Conservation (phyloP, 805 yeast species). For the Metschnikowia matae region DNA sequence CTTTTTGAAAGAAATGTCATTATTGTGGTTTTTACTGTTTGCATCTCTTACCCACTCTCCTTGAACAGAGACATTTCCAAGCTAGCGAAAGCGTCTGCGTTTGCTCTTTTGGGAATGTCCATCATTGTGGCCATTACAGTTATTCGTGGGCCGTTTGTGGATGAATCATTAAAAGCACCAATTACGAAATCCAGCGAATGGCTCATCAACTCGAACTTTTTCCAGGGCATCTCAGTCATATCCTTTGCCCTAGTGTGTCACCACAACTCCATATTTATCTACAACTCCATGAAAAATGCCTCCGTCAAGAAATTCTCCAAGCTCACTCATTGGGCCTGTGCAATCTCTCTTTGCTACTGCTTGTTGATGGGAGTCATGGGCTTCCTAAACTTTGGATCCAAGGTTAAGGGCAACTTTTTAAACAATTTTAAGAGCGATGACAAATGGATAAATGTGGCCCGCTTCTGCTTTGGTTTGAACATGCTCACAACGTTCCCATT, state of each 20-base stretch:
- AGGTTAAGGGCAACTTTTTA: conserved; percentile 80
- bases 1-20: conserved; percentile 65
- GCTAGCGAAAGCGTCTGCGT: conserved; percentile 79
- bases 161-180: conserved; percentile 44
- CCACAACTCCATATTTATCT: conserved; percentile 88
- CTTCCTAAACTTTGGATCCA: conserved; percentile 64
- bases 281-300: conserved; percentile 74
- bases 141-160: conserved; percentile 64
- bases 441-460: conserved; percentile 72
- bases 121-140: conserved; percentile 72
- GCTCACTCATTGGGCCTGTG: conserved; percentile 80
- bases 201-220: conserved; percentile 57
- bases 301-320: conserved; percentile 69
- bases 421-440: conserved; percentile 83
- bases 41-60: conserved; percentile 79
- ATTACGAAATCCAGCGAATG: conserved; percentile 39
- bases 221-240: conserved; percentile 90
- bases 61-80: conserved; percentile 76
- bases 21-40: conserved; percentile 63
- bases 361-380: conserved; percentile 78
- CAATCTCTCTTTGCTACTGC: conserved; percentile 76
- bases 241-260: conserved; percentile 96
- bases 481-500: conserved; percentile 91
- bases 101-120: conserved; percentile 82
- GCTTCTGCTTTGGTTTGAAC: conserved; percentile 86